Evolutionary conservation across 345 rosid species (phyloP).

Genomic region (Brassica nigra): DNA sequence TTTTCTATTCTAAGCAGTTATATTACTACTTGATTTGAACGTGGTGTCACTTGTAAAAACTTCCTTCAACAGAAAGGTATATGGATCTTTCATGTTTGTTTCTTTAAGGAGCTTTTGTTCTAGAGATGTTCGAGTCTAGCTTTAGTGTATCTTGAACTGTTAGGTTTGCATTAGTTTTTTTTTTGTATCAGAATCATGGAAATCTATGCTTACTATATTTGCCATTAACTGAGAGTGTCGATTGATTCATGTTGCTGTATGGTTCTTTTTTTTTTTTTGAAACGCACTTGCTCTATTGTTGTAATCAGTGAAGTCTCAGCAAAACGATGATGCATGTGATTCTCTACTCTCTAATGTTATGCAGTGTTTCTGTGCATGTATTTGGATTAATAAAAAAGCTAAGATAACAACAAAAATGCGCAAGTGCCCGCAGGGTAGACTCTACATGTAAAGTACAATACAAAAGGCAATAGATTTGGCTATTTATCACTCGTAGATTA

Average conservation of each 20-base stretch:
- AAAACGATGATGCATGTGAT: not conserved
- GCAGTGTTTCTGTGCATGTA: not conserved
- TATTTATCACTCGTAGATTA: not conserved
- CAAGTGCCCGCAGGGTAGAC: not conserved
- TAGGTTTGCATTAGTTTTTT: not conserved
- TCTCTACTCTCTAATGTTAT: not conserved
- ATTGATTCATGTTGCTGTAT: not conserved
- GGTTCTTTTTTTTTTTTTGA: no score
- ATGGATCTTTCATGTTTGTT: no score
- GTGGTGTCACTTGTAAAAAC: no score
- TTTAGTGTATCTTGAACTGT: not conserved
- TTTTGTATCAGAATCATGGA: not conserved
- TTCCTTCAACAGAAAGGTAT: no score
- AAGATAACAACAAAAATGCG: not conserved
- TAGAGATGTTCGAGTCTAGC: not conserved
- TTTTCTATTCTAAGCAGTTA: not conserved
- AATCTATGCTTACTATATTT: not conserved
- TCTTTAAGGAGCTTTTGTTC: not conserved
- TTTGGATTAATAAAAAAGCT: not conserved
- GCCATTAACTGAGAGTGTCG: not conserved
- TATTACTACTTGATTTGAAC: no score
- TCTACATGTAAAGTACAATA: not conserved
- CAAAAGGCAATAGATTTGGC: not conserved
- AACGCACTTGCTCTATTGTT: not conserved
- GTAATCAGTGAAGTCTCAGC: not conserved